These are phyloP conservation scores for Cryptococcus jaspeensis DNA, from an alignment of 1,284 basidiomycete species.

Conservation along the genomic window DNA sequence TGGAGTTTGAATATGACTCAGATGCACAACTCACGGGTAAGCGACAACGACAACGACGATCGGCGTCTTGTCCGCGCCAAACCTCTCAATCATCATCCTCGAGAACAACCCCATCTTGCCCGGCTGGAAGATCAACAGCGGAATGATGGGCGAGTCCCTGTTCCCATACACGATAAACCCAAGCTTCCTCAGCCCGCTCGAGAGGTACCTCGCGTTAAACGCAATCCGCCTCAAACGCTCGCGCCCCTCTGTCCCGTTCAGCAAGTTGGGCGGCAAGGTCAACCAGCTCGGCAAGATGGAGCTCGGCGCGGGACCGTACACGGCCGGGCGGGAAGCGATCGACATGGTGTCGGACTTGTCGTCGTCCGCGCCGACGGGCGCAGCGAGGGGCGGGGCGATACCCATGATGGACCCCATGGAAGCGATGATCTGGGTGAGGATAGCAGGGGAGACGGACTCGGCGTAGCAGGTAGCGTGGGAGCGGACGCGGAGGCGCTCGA, in stretches of 20 bases:
- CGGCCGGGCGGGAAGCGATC: slow-evolving; percentile 30
- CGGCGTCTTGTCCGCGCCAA: slow-evolving; percentile 60
- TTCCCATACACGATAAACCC: slow-evolving; percentile 97
- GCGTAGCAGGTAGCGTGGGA: slow-evolving; percentile 86
- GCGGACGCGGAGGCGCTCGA: slow-evolving; percentile 75
- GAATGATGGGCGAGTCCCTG: slow-evolving; percentile 88
- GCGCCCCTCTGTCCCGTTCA: slow-evolving; percentile 78
- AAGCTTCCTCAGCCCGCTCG: slow-evolving; percentile 79
- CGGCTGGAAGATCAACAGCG: slow-evolving; percentile 88
- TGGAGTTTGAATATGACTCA: not conserved
- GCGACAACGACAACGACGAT: slow-evolving; percentile 84
- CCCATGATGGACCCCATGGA: slow-evolving; percentile 98
- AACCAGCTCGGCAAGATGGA: slow-evolving; percentile 68
- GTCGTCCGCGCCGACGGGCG: slow-evolving; percentile 29
- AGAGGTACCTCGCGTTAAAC: slow-evolving; percentile 93
- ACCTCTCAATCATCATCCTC: slow-evolving; percentile 78
- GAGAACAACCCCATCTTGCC: slow-evolving; percentile 89
- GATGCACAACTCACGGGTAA: slow-evolving; percentile 56
- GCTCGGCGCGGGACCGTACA: slow-evolving; percentile 64
- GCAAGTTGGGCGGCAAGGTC: slow-evolving; percentile 64
- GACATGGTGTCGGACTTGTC: slow-evolving; percentile 53
- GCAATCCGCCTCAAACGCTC: slow-evolving; percentile 81
- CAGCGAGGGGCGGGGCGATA: slow-evolving; percentile 58
- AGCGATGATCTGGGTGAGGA: slow-evolving; percentile 85
- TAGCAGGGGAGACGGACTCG: slow-evolving; percentile 86